Base-by-base conservation (phyloP, 495 filamentous ascomycete genomes). In the Hyaloscypha bicolor region DNA sequence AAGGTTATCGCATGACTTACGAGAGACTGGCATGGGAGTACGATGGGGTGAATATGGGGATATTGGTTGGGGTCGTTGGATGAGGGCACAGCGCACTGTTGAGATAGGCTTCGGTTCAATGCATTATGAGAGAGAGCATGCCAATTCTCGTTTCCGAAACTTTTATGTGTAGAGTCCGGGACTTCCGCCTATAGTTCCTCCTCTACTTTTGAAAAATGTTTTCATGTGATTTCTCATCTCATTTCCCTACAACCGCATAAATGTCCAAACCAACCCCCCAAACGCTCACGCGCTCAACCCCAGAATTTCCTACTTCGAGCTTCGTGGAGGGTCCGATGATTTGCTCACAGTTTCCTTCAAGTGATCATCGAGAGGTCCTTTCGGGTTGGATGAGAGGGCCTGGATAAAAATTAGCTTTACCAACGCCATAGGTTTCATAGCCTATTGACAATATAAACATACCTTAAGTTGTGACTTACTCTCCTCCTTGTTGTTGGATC, bases 371-470 rank as follows among this genome's bases (percentile, higher is more conserved):
- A 95, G 74, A 11, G 82, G 81, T 42, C 88, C 87, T 69, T 78
- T 83, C 2, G 93, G 93, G 82, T 97, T 96, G 69, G 84, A 86
- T 6, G 76, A 65, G 59, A 86, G 73, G 62, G 78, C 79, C 84
- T 86, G 45, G 9, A 33, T 9, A 25, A 4, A 55, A 60, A 52
- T 56, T 52, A 32, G 42, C 9, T 48, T 48, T 48, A 4, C 11
- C 6, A 14, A 48, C 16, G 6, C 8, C 3, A 37, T 12, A 37
- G 35, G 12, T 37, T 37, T 37, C 3, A 58, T 58, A 22, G 8
- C 51, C 19, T 56, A 56, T 25, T 56, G 21, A n/a, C 22, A n/a
- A 11, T 5, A n/a, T 11, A 30, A 8, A 42, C 51, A 58, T 63
- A 85, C 84, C 69, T 81, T 78, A 8, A 84, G 75, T 51, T 78